Conservation (phyloP, 2,329 filamentous ascomycete genomes). For the Aspergillus sp. region DNA sequence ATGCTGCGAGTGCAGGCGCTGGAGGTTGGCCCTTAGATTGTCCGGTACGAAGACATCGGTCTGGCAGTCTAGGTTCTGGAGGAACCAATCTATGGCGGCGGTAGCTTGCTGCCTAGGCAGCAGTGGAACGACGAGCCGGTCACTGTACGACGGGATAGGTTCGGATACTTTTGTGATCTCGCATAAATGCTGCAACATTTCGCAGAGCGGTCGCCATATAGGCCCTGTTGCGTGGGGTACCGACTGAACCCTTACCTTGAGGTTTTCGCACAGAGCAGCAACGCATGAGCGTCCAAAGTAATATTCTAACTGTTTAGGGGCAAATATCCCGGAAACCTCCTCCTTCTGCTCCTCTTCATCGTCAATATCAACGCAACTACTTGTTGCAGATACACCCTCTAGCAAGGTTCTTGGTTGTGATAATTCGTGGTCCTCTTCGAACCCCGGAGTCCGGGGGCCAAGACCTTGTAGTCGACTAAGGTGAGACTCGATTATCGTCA, state of each 20-base stretch:
- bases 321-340: not conserved
- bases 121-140: not conserved
- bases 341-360: not conserved
- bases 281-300: not conserved
- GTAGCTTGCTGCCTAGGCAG: conserved; percentile 4
- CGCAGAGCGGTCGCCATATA: not conserved
- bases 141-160: conserved; percentile 7
- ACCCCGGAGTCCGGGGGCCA: not conserved
- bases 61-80: conserved; percentile 6
- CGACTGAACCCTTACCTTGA: not conserved
- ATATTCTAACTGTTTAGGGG: not conserved
- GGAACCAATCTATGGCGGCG: conserved; percentile 3
- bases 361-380: not conserved
- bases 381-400: not conserved
- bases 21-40: not conserved
- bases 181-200: conserved; percentile 4
- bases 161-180: not conserved
- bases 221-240: not conserved
- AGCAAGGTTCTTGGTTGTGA: not conserved
- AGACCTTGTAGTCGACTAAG: not conserved
- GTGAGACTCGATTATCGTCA: conserved; percentile 9
- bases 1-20: conserved; percentile 3
- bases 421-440: not conserved
- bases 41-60: conserved; percentile 3
- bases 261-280: not conserved